A percentile compares a stretch with the other conserved stretches of the same genome.
These are phyloP conservation scores for Dissophora globulifera DNA, from an alignment of 192 early-diverging fungal genomes.

Conservation along the genomic window DNA sequence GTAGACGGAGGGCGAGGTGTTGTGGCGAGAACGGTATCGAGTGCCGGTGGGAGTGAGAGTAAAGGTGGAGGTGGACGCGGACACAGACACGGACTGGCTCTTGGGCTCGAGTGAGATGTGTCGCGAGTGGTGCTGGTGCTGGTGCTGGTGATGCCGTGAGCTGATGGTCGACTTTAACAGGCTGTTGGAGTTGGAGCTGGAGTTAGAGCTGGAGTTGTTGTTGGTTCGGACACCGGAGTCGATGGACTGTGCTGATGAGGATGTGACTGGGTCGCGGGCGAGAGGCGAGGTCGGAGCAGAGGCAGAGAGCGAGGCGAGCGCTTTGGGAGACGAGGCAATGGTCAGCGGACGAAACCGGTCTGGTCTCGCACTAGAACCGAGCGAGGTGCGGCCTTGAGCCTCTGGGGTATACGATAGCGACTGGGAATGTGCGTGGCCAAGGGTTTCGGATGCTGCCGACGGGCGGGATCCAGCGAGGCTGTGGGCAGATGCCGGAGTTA, in stretches of 20 bases:
- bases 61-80: too few species aligned
- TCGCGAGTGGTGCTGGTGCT: slow-evolving; percentile 22
- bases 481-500: too few species aligned
- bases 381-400: too few species aligned
- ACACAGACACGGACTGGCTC: background rate
- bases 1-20: slow-evolving; percentile 25
- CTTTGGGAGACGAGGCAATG: slow-evolving; percentile 2
- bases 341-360: slow-evolving; percentile 30
- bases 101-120: slow-evolving; percentile 18
- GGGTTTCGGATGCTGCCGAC: background rate
- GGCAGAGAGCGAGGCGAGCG: background rate
- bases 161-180: background rate
- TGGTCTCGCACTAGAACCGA: slow-evolving; percentile 12
- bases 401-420: background rate
- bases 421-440: background rate
- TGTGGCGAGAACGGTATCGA: slow-evolving; percentile 28
- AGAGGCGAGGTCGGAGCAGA: slow-evolving; percentile 1
- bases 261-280: background rate
- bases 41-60: slow-evolving; percentile 14
- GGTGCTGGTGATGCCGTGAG: slow-evolving; percentile 1
- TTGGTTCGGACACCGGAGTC: too few species aligned
- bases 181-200: too few species aligned
- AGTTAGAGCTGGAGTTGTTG: background rate
- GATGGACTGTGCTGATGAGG: too few species aligned
- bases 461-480: background rate